Evolutionary conservation across 2,329 filamentous ascomycete species (phyloP).

Genomic region (Diplocarpon rosae): DNA sequence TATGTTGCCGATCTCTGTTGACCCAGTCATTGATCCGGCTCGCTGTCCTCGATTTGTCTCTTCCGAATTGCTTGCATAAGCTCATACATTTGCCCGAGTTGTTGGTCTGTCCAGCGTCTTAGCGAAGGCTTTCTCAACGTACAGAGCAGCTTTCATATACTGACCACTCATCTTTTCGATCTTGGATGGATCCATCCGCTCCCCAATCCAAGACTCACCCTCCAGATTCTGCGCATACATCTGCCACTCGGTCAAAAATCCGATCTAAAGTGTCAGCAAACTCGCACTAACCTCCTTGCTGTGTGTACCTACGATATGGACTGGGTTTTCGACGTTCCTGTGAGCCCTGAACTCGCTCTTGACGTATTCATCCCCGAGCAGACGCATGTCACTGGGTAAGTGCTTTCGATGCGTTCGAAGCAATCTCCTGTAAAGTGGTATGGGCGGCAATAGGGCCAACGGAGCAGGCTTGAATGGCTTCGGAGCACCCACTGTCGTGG

Average conservation of each 20-base stretch:
- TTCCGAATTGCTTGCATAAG: constrained; percentile 72
- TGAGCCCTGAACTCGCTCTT: constrained; percentile 88
- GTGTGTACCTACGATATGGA: constrained; percentile 60
- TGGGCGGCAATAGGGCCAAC: constrained; percentile 30
- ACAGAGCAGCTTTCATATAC: constrained; percentile 24
- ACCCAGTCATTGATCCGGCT: background rate
- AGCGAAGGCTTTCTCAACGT: background rate
- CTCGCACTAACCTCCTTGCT: background rate
- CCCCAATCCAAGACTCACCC: constrained; percentile 73
- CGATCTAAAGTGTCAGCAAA: constrained; percentile 51
- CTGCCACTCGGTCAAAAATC: constrained; percentile 95
- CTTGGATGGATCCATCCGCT: constrained; percentile 72
- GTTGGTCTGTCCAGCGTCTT: constrained; percentile 54
- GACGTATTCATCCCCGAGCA: constrained; percentile 86
- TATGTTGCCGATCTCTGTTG: background rate
- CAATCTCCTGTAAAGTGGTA: constrained; percentile 80
- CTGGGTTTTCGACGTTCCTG: constrained; percentile 73
- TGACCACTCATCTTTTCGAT: constrained; percentile 89
- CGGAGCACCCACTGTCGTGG: constrained; percentile 15
- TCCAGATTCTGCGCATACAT: constrained; percentile 87
- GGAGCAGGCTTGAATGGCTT: constrained; percentile 20
- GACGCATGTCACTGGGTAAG: constrained; percentile 60
- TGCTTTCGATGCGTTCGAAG: constrained; percentile 76
- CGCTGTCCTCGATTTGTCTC: constrained; percentile 17
- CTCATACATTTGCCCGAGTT: constrained; percentile 87